Evolutionary conservation across 305 asterid species (phyloP), one percentile per base, ranked within the genome.

Genomic region (Ajuga reptans): DNA sequence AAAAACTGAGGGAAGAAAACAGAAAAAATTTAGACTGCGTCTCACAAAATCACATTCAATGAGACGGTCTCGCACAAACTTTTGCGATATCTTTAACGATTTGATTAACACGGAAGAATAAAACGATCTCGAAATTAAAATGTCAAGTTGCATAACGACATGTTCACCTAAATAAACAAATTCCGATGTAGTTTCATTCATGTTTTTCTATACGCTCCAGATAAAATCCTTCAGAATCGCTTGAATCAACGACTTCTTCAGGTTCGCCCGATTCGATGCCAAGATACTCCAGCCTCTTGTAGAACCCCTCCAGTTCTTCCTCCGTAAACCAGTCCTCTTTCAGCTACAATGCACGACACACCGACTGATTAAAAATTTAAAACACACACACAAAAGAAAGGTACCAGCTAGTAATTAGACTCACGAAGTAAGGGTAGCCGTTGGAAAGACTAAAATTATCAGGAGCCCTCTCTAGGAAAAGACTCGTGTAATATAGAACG

Each of bases 241-340:
- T 14, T 5, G 4, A 15, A 0, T 4, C 47, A 0, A 37, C 11
- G 10, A 27, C 17, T n/a, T 68, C 59, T 9, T 66, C 75, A 41
- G 54, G 7, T 9, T 47, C 33, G 3, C 29, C 18, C 31, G 64
- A 15, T 45, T 60, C 73, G 16, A 9, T 3, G 45, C 56, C 71
- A 34, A 64, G 6, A n/a, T 63, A 59, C 34, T 65, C 80, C 21
- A 83, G 74, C 53, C 65, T 76, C 9, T 16, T 33, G 29, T 81
- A 77, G 71, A 86, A 84, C 62, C 31, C 33, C 53, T 84, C 80
- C 2, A 84, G 31, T 31, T 65, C 79, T 59, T 77, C 77, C 21
- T 49, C 58, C 0, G 75, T 76, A 67, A 86, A 86, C 87, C 87
- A 86, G 56, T 82, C 79, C 70, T 69, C 50, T 42, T 74, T 82